Conservation (phyloP, 2,329 filamentous ascomycete species). For the Pseudocercospora cruenta region DNA sequence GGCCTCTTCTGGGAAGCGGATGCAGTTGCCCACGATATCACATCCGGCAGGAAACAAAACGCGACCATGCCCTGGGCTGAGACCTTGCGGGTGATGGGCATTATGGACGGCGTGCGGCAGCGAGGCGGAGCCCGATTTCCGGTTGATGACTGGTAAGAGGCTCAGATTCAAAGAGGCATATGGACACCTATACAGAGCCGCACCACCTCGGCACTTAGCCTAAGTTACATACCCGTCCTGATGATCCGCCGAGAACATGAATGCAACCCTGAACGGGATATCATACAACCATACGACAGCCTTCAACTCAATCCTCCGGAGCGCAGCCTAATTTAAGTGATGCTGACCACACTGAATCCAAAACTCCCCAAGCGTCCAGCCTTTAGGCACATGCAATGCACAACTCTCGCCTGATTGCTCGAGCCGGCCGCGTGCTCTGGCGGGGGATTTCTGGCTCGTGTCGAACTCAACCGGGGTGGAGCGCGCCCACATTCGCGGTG, state of each 20-base stretch:
- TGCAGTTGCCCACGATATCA: conserved; percentile 47
- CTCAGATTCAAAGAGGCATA: neutral
- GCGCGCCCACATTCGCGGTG: neutral
- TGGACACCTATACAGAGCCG: neutral
- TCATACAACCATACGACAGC: neutral
- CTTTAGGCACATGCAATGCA: conserved; percentile 1
- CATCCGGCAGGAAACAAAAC: conserved; percentile 44
- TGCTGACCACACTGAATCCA: neutral
- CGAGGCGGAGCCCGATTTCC: conserved; percentile 39
- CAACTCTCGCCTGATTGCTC: neutral
- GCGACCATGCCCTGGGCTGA: conserved; percentile 52
- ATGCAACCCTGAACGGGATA: neutral
- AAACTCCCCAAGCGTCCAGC: neutral
- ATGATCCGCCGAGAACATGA: neutral
- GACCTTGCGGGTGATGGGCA: conserved; percentile 51
- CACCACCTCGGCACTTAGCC: conserved; percentile 1
- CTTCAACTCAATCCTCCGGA: neutral
- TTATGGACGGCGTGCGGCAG: conserved; percentile 53
- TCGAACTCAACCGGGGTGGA: neutral
- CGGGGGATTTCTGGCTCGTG: neutral
- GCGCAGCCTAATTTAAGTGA: neutral
- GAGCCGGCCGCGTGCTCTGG: neutral
- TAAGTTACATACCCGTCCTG: neutral
- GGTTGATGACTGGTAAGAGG: conserved; percentile 16
- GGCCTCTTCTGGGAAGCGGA: conserved; percentile 55